Base-by-base conservation (phyloP, 768 basidiomycete species). In the Pleurotus cornucopiae region DNA sequence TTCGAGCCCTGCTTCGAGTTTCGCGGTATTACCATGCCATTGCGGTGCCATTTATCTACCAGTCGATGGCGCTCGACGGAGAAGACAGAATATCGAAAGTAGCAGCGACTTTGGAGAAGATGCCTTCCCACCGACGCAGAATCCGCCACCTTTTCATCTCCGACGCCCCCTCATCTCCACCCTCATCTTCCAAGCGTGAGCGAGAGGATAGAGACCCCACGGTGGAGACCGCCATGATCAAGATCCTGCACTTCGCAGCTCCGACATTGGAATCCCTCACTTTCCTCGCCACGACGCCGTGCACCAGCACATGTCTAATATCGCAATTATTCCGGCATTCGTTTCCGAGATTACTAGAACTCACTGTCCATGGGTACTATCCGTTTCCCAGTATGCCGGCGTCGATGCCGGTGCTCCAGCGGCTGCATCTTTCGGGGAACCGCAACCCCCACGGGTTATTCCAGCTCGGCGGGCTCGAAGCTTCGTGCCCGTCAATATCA, bases 361-460 rank as follows among this genome's bases (percentile, higher is more conserved):
- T 83, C 56, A 66, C 75, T 4, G 60, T 81, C 1, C 71, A 71
- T 2, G 81, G 81, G 1, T 77, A 76, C 59, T 83, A 83, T 63
- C 77, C 80, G 5, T 80, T 75, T 59, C 79, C 77, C 2, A 72
- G 71, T 16, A 51, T 67, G 0, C 59, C 70, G 2, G 58, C 61
- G 13, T 68, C 63, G 26, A 66, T 78, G 64, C 78, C 81, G 7
- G 57, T 46, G 1, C 69, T 83, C 14, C 61, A 66, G 44, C 67
- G 65, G 14, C 72, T 83, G 0, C 77, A 77, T 46, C 73, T 83
- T 1, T 64, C 72, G 14, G 81, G 81, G 5, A 79, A 81, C 59
- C 68, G 77, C 13, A 81, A 80, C 46, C 80, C 81, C 0, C 69
- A 74, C 47, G 80, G 80, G 0, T 61, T 82, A 0, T 66, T 83